Percentiles rank a stretch among this genome's conserved stretches.
Evolutionary conservation across 352 stramenopile genomes (phyloP).

Genomic region (Pythium phragmiticola): DNA sequence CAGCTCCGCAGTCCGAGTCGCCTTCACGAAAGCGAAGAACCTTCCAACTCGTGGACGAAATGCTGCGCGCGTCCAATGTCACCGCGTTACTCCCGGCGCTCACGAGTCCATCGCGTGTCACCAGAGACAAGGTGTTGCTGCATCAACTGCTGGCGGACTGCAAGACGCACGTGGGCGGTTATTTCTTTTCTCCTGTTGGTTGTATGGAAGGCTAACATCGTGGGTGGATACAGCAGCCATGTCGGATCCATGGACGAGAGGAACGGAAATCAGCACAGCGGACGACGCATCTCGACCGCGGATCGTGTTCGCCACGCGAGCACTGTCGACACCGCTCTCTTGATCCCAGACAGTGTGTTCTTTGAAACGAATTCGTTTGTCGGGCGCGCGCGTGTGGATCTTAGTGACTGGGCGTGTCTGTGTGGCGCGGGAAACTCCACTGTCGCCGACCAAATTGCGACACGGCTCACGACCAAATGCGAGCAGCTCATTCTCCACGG

Average conservation of each 20-base stretch:
- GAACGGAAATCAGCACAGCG: constrained; percentile 45
- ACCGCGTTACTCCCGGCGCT: constrained; percentile 38
- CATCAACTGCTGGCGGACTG: constrained; percentile 44
- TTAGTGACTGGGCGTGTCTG: constrained; percentile 56
- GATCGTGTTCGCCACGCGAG: neutral
- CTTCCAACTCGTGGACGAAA: constrained; percentile 27
- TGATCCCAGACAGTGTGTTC: constrained; percentile 52
- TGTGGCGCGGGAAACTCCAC: constrained; percentile 25
- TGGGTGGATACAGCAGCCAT: neutral
- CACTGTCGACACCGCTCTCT: neutral
- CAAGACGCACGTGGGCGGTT: constrained; percentile 35
- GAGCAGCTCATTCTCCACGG: constrained; percentile 47
- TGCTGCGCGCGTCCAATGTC: constrained; percentile 14
- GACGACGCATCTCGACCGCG: constrained; percentile 21
- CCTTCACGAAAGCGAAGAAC: constrained; percentile 17
- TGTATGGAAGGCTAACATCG: neutral
- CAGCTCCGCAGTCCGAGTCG: neutral
- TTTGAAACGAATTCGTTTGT: constrained; percentile 53
- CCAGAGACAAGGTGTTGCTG: constrained; percentile 41
- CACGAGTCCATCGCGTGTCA: constrained; percentile 14
- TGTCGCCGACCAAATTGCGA: constrained; percentile 38
- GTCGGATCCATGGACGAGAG: neutral
- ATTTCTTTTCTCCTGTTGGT: neutral
- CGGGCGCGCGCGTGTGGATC: constrained; percentile 36
- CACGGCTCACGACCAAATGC: constrained; percentile 45